phyloP scores from a whole-genome alignment of 768 basidiomycete genomes.

The Mycena pura region DNA sequence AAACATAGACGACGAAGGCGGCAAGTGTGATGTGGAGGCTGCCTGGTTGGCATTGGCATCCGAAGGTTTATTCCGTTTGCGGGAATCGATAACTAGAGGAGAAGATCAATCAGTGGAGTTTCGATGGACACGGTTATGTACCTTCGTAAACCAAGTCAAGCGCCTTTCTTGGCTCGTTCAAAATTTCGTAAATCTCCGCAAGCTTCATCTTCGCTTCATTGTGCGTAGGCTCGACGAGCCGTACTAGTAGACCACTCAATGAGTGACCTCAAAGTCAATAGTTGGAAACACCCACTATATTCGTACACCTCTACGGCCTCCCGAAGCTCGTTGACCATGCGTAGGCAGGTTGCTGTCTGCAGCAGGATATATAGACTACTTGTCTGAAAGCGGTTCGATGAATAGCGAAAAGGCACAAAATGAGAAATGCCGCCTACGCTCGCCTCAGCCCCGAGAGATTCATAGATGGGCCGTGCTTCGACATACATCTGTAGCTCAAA shows the following conservation, averaged over 20 bases:
- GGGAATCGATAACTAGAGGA: slow-evolving; percentile 62
- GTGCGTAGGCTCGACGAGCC: slow-evolving; percentile 73
- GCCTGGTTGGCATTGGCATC: slow-evolving; percentile 17
- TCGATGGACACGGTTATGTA: too few relatives aligned
- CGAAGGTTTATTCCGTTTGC: slow-evolving; percentile 49
- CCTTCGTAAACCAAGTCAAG: slow-evolving; percentile 88
- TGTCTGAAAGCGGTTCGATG: slow-evolving; percentile 54
- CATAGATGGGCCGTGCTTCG: slow-evolving; percentile 83
- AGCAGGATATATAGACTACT: slow-evolving; percentile 73
- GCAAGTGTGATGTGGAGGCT: neutral
- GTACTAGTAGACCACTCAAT: slow-evolving; percentile 52
- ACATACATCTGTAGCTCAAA: slow-evolving; percentile 78
- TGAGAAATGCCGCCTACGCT: slow-evolving; percentile 63
- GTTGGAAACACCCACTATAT: slow-evolving; percentile 61
- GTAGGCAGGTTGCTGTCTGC: slow-evolving; percentile 83
- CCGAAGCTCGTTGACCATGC: slow-evolving; percentile 74
- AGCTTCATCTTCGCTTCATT: slow-evolving; percentile 89
- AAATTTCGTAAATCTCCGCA: slow-evolving; percentile 88
- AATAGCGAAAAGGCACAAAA: neutral
- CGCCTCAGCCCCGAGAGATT: slow-evolving; percentile 74
- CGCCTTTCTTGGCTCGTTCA: slow-evolving; percentile 81
- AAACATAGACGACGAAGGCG: slow-evolving; percentile 18
- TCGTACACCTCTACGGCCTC: slow-evolving; percentile 86
- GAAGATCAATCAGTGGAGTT: too few relatives aligned
- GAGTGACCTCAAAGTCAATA: neutral